Base-by-base conservation (phyloP, 2,329 filamentous ascomycete genomes). In the Diaporthe batatas region DNA sequence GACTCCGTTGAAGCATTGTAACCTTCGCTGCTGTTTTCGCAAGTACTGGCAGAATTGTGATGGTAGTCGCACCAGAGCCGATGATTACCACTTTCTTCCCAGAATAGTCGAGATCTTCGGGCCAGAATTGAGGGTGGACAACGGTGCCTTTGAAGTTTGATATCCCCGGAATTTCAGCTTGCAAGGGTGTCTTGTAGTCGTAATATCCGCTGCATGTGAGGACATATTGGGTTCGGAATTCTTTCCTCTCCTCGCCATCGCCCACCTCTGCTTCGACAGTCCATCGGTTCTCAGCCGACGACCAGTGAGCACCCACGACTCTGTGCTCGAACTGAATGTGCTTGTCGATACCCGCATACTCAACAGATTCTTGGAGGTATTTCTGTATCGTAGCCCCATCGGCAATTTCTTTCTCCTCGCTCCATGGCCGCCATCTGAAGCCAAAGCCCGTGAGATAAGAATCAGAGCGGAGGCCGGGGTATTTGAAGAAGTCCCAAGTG, bases 1-100 rank as follows among this genome's bases (percentile, higher is more conserved):
- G 94, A 58, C 91, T 94, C 72, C 94, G 90, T 82, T 97, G 94
- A 3, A 97, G 86, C 89, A 96, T 94, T 1, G 93, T 96, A 36
- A 95, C 90, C 18, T 89, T 87, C 6, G 82, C 83, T 6, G 92
- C 93, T 51, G 87, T 89, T 55, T 92, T 83, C 0, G 91, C 89
- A 58, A 97, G 82, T 59, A 86, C 88, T 0, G 94, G 94, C 3
- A 97, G 80, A 0, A 97, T 86, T 0, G 94, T 96, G 64, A 96
- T 83, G 8, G 94, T 92, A 0, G 94, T 97, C 2, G 94, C 94
- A 10, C 94, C 94, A 21, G 89, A 92, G 21, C 94, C 94, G 75
- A 96, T 89, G 72, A 96, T 86, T 55, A 94, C 87, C 29, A 96
- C 85, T 57, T 89, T 89, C 81, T 95, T 94, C 79, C 86, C 85